Conservation (phyloP, 495 filamentous ascomycete species). For the Daldinia caldariorum region DNA sequence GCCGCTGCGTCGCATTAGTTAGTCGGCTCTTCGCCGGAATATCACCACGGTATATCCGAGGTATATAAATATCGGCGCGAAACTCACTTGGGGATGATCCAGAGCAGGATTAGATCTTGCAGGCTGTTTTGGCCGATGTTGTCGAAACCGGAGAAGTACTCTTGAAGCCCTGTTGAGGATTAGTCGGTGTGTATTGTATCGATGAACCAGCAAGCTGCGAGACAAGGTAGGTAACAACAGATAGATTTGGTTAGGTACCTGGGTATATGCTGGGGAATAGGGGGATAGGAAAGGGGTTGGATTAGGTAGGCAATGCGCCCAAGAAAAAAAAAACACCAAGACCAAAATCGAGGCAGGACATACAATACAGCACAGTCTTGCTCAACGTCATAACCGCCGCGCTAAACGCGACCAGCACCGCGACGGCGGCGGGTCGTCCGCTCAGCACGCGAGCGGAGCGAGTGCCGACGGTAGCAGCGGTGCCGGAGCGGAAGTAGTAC, state of each 20-base stretch:
- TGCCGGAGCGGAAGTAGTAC: slow-evolving; percentile 64
- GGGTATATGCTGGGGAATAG: no score
- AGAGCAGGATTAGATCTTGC: slow-evolving; percentile 67
- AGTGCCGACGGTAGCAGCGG: slow-evolving; percentile 40
- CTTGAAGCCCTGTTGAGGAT: slow-evolving; percentile 70
- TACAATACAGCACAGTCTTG: slow-evolving; percentile 90
- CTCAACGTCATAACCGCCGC: slow-evolving; percentile 82
- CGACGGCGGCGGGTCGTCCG: slow-evolving; percentile 68
- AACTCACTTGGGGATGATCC: slow-evolving; percentile 85
- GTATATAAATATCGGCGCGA: no score
- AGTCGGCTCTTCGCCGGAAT: background rate
- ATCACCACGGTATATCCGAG: background rate
- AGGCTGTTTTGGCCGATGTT: slow-evolving; percentile 81
- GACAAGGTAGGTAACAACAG: no score
- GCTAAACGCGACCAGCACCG: slow-evolving; percentile 73
- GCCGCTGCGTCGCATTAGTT: slow-evolving; percentile 61
- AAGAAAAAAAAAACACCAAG: background rate
- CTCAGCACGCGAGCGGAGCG: slow-evolving; percentile 55
- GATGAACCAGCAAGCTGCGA: slow-evolving; percentile 8
- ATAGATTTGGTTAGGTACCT: background rate
- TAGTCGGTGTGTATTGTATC: no score
- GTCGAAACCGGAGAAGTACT: slow-evolving; percentile 77
- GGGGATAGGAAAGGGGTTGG: no score
- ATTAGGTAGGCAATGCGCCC: background rate
- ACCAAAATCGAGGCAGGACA: slow-evolving; percentile 42